Base-by-base conservation (phyloP, 140 eudicot genomes). In the Erigeron philadelphicus region DNA sequence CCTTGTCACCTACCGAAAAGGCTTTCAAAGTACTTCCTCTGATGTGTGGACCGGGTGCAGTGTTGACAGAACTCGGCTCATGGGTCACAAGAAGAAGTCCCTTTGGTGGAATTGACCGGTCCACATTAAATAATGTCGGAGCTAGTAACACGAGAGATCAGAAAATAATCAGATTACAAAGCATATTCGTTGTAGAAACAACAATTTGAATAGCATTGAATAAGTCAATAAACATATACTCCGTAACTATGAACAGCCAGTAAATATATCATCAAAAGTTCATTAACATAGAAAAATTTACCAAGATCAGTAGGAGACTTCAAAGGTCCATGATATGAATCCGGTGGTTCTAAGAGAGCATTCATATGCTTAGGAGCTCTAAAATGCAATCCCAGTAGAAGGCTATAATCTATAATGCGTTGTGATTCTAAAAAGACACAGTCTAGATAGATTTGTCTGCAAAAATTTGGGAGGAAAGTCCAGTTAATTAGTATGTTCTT, bases 361-460 rank as follows among this genome's bases (percentile, higher is more conserved):
- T 72, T 89, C 68, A 89, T 78, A 81, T 89, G 85, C 74, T 93
- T 92, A 40, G 98, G 98, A 73, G 98, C 96, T 79, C 96, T 81
- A 78, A 93, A 89, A 82, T 91, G 97, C 79, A 91, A 72, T 41
- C 97, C 97, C 76, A 93, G 67, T 21, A 93, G 90, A 78, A 93
- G 96, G 79, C 96, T 89, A 61, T 89, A 19, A 47, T 87, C 88
- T 38, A 82, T 74, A 73, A 87, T 80, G 11, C 63, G 59, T 74
- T 87, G 86, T 70, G 88, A 82, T 78, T 83, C 85, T 21, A 85
- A 67, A 69, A 85, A 78, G 69, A 46, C 57, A 73, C 88, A 79
- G 93, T 93, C 83, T 46, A 84, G 68, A 38, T 74, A 70, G 55
- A 89, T 68, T 72, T 89, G 96, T 62, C 96, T 89, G 85, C 79